These are phyloP conservation scores for Mimosa pudica DNA, from an alignment of 306 rosid species.

Conservation along the genomic window DNA sequence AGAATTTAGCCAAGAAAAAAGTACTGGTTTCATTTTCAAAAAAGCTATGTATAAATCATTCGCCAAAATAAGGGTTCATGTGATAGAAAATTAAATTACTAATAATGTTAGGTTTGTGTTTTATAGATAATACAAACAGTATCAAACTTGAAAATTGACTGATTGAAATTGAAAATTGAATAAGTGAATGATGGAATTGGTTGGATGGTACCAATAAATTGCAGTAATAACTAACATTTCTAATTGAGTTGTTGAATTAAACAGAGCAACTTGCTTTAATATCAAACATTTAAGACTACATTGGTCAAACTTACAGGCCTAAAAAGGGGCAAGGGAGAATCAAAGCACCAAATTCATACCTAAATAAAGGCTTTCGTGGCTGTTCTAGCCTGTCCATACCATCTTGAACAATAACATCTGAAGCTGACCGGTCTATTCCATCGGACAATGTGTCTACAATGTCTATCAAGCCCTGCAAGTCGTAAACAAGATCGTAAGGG, in stretches of 20 bases:
- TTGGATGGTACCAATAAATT: background rate
- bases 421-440: slow-evolving; percentile 38
- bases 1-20: background rate
- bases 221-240: background rate
- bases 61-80: background rate
- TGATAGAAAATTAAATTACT: background rate
- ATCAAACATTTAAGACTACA: background rate
- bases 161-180: background rate
- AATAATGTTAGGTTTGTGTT: background rate
- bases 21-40: background rate
- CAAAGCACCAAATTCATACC: slow-evolving; percentile 51
- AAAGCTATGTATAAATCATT: background rate
- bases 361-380: slow-evolving; percentile 47
- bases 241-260: background rate
- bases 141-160: background rate
- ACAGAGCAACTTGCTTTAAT: background rate
- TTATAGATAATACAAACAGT: background rate
- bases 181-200: background rate
- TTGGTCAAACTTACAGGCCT: slow-evolving; percentile 1
- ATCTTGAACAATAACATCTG: slow-evolving; percentile 46
- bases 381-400: slow-evolving; percentile 45
- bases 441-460: slow-evolving; percentile 46
- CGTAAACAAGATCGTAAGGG: slow-evolving; percentile 23
- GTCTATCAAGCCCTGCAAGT: slow-evolving; percentile 82
- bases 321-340: background rate